Evolutionary conservation across 1,284 basidiomycete species (phyloP).

Genomic region (Boletus smithii): DNA sequence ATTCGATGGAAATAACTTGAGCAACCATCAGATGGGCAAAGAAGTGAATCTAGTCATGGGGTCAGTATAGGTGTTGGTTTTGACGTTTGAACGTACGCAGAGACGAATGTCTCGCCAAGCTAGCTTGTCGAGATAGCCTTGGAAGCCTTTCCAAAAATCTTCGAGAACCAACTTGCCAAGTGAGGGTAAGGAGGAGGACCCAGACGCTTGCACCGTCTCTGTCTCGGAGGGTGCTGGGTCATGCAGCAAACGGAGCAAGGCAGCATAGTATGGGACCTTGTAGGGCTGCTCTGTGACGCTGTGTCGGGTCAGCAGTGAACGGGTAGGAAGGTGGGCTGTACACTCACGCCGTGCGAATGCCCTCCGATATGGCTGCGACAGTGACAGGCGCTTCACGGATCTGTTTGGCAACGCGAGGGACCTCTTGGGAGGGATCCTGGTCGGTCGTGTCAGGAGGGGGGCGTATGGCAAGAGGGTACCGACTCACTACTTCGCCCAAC

Average conservation of each 20-base stretch:
- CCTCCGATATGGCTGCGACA: slow-evolving; percentile 66
- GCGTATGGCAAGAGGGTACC: not conserved
- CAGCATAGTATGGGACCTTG: slow-evolving; percentile 87
- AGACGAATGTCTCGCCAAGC: slow-evolving; percentile 86
- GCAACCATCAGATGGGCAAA: slow-evolving; percentile 83
- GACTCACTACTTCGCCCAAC: slow-evolving; percentile 79
- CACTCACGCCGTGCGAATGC: slow-evolving; percentile 68
- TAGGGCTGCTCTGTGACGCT: slow-evolving; percentile 87
- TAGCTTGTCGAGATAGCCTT: slow-evolving; percentile 78
- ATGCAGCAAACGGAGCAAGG: slow-evolving; percentile 71
- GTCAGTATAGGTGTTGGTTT: slow-evolving; percentile 2
- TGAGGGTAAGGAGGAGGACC: slow-evolving; percentile 38
- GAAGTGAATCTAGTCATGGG: slow-evolving; percentile 69
- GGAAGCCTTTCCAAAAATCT: slow-evolving; percentile 86
- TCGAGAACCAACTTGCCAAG: slow-evolving; percentile 78
- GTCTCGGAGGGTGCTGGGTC: slow-evolving; percentile 43
- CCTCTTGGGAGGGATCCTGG: slow-evolving; percentile 68
- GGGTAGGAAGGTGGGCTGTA: not conserved
- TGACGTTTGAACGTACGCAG: slow-evolving; percentile 54
- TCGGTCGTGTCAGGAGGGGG: slow-evolving; percentile 19
- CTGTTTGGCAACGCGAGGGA: slow-evolving; percentile 62
- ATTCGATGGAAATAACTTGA: slow-evolving; percentile 69
- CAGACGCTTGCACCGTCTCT: slow-evolving; percentile 24
- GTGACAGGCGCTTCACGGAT: slow-evolving; percentile 57
- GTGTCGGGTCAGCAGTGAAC: slow-evolving; percentile 10